Conservation (phyloP, 345 rosid genomes). For the Eucalyptus regnans region DNA sequence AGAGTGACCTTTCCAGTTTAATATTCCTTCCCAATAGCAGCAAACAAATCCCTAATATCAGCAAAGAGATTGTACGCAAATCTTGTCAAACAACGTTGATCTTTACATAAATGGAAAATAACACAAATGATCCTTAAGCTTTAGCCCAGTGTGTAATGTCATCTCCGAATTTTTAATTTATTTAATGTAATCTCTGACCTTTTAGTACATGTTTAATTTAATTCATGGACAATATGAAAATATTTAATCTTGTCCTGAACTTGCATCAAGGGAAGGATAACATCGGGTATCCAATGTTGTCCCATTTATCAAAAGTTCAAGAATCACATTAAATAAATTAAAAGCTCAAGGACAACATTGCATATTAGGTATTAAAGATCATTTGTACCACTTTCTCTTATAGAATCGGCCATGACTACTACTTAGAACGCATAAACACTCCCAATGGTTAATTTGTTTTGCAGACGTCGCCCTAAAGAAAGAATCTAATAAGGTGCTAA, state of each 20-base stretch:
- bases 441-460: constrained; percentile 6
- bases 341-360: rapidly evolving
- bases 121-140: not conserved
- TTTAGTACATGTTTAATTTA: not conserved
- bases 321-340: not conserved
- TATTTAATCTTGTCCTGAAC: not conserved
- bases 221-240: not conserved
- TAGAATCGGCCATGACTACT: constrained; percentile 35
- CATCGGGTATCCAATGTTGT: not conserved
- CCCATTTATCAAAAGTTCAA: not conserved
- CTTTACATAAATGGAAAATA: too few species aligned
- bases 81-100: constrained; percentile 24
- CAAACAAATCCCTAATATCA: not conserved
- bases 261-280: not conserved
- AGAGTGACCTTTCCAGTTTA: not conserved
- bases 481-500: not conserved
- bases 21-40: not conserved
- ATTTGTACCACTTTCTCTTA: not conserved
- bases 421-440: constrained; percentile 19
- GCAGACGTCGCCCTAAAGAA: not conserved
- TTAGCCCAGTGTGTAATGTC: rapidly evolving
- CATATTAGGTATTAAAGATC: not conserved
- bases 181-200: rapidly evolving
- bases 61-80: rapidly evolving
- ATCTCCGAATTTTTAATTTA: not conserved